A percentile compares a stretch with the other conserved stretches of the same genome.
These are phyloP conservation scores for Micractinium sp. DNA, from an alignment of 139 green algal species.

Conservation along the genomic window DNA sequence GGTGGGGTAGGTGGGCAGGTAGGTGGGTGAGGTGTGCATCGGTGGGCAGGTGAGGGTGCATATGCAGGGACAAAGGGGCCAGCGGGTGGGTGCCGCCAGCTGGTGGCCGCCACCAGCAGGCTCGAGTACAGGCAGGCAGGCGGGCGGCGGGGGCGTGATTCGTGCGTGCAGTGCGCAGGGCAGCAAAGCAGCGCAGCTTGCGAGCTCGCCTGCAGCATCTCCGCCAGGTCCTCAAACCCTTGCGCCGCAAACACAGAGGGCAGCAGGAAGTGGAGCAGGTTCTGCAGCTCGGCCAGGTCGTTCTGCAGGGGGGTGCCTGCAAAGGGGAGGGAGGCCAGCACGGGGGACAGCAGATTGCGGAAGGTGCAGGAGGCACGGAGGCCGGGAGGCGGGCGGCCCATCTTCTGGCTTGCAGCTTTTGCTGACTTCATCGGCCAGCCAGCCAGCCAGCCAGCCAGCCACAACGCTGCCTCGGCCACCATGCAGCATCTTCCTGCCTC, in stretches of 20 bases:
- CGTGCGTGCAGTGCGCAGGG: too few species aligned
- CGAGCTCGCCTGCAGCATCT: slow-evolving; percentile 38
- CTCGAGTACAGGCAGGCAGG: too few species aligned
- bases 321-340: background rate
- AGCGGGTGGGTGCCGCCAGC: background rate
- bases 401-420: too few species aligned
- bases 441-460: too few species aligned
- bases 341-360: background rate
- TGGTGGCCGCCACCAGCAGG: background rate
- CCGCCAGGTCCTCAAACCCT: slow-evolving; percentile 44
- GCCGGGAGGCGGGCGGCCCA: background rate
- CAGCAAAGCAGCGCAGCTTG: too few species aligned
- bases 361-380: background rate
- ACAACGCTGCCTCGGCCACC: background rate
- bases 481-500: background rate
- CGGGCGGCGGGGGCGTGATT: too few species aligned
- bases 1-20: background rate
- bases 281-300: slow-evolving; percentile 87
- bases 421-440: too few species aligned
- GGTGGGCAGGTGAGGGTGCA: background rate
- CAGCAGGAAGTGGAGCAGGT: slow-evolving; percentile 90
- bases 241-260: slow-evolving; percentile 74
- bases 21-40: too few species aligned
- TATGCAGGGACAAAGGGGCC: background rate
- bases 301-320: slow-evolving; percentile 94